These are phyloP conservation scores for Cladosporium sp. DNA, from an alignment of 2,329 filamentous ascomycete genomes.

Conservation along the genomic window DNA sequence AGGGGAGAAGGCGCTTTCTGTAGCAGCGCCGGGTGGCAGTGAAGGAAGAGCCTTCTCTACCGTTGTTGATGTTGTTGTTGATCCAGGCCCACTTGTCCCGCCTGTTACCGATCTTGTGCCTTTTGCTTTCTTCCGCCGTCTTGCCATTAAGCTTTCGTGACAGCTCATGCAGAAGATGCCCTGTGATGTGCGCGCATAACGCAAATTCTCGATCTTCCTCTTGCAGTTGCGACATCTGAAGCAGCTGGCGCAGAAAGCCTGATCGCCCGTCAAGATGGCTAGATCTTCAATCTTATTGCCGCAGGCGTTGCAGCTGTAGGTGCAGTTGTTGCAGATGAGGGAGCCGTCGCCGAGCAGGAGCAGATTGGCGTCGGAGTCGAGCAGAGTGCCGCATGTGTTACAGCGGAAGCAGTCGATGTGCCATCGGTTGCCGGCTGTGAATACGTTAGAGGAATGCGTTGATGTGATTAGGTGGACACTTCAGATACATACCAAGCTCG, in stretches of 20 bases:
- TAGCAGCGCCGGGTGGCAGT: conserved; percentile 73
- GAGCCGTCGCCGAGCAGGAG: conserved; percentile 96
- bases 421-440: conserved; percentile 88
- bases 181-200: conserved; percentile 95
- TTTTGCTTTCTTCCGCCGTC: conserved; percentile 83
- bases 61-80: conserved; percentile 16
- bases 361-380: conserved; percentile 97
- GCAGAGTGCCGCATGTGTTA: conserved; percentile 90
- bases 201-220: conserved; percentile 95
- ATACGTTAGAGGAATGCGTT: conserved; percentile 36
- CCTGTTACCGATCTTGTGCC: conserved; percentile 43
- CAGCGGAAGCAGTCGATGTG: conserved; percentile 99
- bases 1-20: conserved; percentile 62
- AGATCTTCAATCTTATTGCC: conserved; percentile 97
- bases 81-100: conserved; percentile 25
- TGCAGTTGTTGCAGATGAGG: conserved; percentile 98
- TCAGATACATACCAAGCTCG: conserved; percentile 73
- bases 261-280: conserved; percentile 94
- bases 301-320: conserved; percentile 96
- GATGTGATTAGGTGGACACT: not conserved
- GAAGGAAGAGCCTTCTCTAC: conserved; percentile 92
- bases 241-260: conserved; percentile 96
- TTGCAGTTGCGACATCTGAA: conserved; percentile 98
- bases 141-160: conserved; percentile 93
- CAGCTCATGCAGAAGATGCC: conserved; percentile 99